Evolutionary conservation across 2,329 filamentous ascomycete species (phyloP).

Genomic region (Phyllosticta citribraziliensis): DNA sequence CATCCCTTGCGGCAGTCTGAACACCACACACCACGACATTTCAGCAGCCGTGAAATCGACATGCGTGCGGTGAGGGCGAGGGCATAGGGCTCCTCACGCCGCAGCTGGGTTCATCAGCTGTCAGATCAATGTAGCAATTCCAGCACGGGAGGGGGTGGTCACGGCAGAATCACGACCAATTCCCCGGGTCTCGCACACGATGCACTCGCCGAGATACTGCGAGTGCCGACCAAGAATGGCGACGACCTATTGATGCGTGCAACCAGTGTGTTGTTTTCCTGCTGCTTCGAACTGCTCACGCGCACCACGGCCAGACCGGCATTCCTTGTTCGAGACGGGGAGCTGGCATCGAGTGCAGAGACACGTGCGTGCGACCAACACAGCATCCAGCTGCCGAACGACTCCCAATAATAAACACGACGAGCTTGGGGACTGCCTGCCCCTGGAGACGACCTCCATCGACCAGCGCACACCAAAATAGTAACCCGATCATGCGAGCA

Average conservation of each 20-base stretch:
- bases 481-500: neutral
- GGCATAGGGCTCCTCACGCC: slow-evolving; percentile 1
- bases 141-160: too few species aligned
- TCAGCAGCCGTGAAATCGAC: neutral
- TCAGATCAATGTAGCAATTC: neutral
- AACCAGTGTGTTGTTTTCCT: neutral
- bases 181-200: too few species aligned
- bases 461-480: neutral
- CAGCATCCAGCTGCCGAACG: neutral
- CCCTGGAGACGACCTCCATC: neutral
- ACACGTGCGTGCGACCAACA: neutral
- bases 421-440: neutral
- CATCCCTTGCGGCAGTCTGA: neutral
- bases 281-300: too few species aligned
- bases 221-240: too few species aligned
- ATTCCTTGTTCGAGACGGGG: neutral
- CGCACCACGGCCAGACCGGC: too few species aligned
- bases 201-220: too few species aligned
- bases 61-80: slow-evolving; percentile 6
- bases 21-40: neutral
- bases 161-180: too few species aligned
- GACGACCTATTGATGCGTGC: too few species aligned
- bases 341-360: neutral
- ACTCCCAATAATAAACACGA: neutral
- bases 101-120: slow-evolving; percentile 8